These are phyloP conservation scores for Centaurea solstitialis DNA, from an alignment of 129 eudicot genomes.

Conservation along the genomic window DNA sequence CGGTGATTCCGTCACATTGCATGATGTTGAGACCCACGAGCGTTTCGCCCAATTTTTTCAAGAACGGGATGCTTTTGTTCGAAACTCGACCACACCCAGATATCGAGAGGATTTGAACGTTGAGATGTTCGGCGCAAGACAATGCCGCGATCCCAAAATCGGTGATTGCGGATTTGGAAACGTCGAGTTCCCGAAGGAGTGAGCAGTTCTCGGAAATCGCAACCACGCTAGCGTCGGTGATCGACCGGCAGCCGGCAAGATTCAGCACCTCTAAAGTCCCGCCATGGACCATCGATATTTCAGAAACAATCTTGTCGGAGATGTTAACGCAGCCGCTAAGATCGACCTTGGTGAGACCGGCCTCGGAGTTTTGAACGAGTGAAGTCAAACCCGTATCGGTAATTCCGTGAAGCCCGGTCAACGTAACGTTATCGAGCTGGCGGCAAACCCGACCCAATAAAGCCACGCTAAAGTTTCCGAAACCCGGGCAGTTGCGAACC, in stretches of 20 bases:
- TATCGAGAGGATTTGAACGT: conserved; percentile 57
- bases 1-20: conserved; percentile 52
- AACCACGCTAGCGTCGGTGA: conserved; percentile 60
- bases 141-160: conserved; percentile 64
- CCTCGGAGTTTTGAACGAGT: conserved; percentile 44
- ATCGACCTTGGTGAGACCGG: conserved; percentile 55
- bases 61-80: conserved; percentile 56
- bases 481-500: conserved; percentile 65
- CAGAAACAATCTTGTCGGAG: conserved; percentile 48
- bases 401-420: conserved; percentile 52
- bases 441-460: conserved; percentile 61
- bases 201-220: conserved; percentile 57
- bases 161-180: conserved; percentile 56
- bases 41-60: conserved; percentile 52
- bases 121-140: conserved; percentile 52
- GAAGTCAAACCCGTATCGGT: conserved; percentile 59
- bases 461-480: conserved; percentile 58
- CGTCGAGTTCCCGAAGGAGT: conserved; percentile 57
- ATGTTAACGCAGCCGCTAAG: conserved; percentile 58
- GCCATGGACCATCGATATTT: conserved; percentile 59
- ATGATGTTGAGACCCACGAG: conserved; percentile 59
- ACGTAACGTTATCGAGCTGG: conserved; percentile 46
- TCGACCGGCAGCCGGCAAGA: conserved; percentile 61
- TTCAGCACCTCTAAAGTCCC: conserved; percentile 55
- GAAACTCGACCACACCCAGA: conserved; percentile 51